Base-by-base conservation (phyloP, 1,284 basidiomycete genomes). In the Rhizoctonia solani region DNA sequence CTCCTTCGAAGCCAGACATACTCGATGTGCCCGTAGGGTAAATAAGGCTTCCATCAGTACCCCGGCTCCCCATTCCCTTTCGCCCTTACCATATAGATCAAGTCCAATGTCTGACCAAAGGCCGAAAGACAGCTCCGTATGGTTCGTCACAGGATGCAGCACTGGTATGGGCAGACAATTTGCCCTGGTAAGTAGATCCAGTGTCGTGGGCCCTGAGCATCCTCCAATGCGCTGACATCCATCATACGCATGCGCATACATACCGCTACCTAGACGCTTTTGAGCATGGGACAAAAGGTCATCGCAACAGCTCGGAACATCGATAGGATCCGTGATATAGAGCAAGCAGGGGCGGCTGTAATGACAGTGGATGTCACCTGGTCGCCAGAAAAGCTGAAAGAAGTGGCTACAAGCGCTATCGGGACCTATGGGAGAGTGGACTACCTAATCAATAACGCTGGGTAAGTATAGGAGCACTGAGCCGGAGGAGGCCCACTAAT, bases 401-500 rank as follows among this genome's bases (percentile, higher is more conserved):
- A 75, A 71, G 78, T 85, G 34, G 79, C 82, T 50, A 74, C 77
- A 14, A 72, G 73, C 0, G 82, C 82, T 0, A 74, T 83, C 1
- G 55, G 70, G 0, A 69, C 78, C n/a, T 87, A 82, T 76, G 81
- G 82, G 0, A 77, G 82, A 37, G 80, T 87, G 59, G 85, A 87
- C 73, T 82, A 85, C 14, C 76, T 87, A 23, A 81, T 87, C 63
- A 84, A 83, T 72, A 87, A 86, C 75, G 85, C 85, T 16, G 85
- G 84, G 30, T 77, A 75, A 4, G 19, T 68, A 30, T 14, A 46
- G 16, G n/a, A 27, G 16, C 27, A 30, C 9, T 11, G 21, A 16
- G 11, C 37, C 9, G n/a, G 16, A 37, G 30, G 9, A 47, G 11
- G 9, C 13, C 16, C 1, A 16, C 32, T 19, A n/a, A n/a, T n/a